Conservation (phyloP, 805 yeast genomes). For the Zygosaccharomyces lentus region DNA sequence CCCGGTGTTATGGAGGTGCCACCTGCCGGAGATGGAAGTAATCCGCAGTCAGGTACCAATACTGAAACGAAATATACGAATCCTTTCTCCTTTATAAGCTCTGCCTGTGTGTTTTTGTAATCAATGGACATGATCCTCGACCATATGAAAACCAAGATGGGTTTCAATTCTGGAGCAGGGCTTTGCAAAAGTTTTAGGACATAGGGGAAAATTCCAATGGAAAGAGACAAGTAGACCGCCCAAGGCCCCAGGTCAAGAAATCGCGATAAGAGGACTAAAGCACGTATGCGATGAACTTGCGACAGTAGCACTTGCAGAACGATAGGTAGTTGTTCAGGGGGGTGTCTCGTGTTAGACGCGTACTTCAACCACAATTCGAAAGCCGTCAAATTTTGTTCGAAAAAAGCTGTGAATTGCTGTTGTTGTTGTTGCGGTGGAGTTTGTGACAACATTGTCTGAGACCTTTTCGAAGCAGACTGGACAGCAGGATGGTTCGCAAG, state of each 20-base stretch:
- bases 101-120: conserved; percentile 83
- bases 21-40: conserved; percentile 15
- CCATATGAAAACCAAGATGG: conserved; percentile 94
- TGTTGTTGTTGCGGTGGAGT: conserved; percentile 26
- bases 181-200: conserved; percentile 84
- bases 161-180: conserved; percentile 93
- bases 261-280: conserved; percentile 74
- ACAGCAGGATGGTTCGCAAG: conserved; percentile 29
- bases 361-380: conserved; percentile 94
- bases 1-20: conserved; percentile 18
- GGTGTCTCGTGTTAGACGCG: conserved; percentile 74
- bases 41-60: conserved; percentile 46
- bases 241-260: conserved; percentile 94
- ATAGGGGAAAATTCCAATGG: conserved; percentile 95
- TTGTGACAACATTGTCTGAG: conserved; percentile 14
- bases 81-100: conserved; percentile 85
- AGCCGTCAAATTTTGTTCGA: conserved; percentile 93
- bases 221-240: conserved; percentile 90
- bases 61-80: conserved; percentile 82
- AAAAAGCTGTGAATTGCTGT: conserved; percentile 88
- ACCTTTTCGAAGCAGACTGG: conserved; percentile 10
- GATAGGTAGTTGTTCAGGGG: conserved; percentile 94
- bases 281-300: conserved; percentile 89
- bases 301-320: conserved; percentile 88
- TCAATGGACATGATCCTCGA: conserved; percentile 97